Percentiles rank a stretch among this genome's conserved stretches.
Evolutionary conservation across 352 stramenopile species (phyloP).

Genomic region (Phytophthora aleatoria): DNA sequence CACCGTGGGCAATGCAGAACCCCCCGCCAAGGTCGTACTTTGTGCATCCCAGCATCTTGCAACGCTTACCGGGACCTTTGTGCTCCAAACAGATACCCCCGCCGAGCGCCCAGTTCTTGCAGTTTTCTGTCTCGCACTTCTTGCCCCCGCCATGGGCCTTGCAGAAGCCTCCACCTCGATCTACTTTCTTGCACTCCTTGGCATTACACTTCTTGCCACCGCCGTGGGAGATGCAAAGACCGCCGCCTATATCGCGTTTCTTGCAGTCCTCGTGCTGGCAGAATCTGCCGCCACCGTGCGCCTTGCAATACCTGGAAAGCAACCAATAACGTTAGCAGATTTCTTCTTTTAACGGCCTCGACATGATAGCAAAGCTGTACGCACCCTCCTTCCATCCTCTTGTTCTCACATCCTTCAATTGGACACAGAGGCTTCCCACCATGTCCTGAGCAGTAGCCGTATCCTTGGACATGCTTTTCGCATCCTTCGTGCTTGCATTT

Average conservation of each 20-base stretch:
- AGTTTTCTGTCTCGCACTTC: constrained; percentile 78
- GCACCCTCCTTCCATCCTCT: constrained; percentile 82
- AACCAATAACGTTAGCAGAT: constrained; percentile 1
- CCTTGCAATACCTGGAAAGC: constrained; percentile 73
- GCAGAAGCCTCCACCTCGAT: constrained; percentile 81
- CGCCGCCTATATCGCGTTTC: constrained; percentile 86
- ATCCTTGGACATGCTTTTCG: constrained; percentile 83
- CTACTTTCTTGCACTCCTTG: constrained; percentile 76
- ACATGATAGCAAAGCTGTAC: constrained; percentile 6
- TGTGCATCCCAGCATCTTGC: constrained; percentile 76
- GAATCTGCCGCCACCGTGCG: constrained; percentile 80
- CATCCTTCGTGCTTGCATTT: constrained; percentile 84
- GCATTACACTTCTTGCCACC: constrained; percentile 85
- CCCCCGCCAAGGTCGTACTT: constrained; percentile 85
- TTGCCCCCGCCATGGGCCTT: constrained; percentile 88
- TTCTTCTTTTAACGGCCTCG: too few relatives aligned
- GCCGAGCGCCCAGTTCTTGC: constrained; percentile 82
- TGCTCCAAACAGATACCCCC: constrained; percentile 78
- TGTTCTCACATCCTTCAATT: constrained; percentile 79
- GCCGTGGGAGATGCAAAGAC: constrained; percentile 86
- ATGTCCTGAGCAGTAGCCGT: constrained; percentile 85
- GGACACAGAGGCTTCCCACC: constrained; percentile 81
- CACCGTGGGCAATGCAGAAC: constrained; percentile 87
- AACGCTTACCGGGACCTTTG: constrained; percentile 80
- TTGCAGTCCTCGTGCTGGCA: constrained; percentile 77